A percentile compares a stretch with the other conserved stretches of the same genome.
These are phyloP conservation scores for Ambrosia artemisiifolia DNA, from an alignment of 129 eudicot species.

Conservation along the genomic window DNA sequence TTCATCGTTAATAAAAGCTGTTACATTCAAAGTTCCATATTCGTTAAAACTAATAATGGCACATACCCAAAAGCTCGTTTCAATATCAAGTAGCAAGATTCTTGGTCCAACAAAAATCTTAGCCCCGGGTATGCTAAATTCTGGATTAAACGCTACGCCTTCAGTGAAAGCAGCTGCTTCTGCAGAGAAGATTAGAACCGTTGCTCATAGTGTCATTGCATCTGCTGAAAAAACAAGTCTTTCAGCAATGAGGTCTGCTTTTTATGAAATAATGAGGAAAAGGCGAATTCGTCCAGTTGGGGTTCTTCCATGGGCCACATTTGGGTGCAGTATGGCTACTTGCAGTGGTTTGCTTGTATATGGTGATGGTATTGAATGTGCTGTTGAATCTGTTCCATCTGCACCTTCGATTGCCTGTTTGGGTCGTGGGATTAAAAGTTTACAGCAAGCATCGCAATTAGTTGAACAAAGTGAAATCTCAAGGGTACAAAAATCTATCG, in stretches of 20 bases:
- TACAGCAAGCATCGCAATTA: conserved; percentile 59
- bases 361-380: conserved; percentile 92
- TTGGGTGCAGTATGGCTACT: conserved; percentile 77
- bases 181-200: conserved; percentile 75
- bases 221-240: conserved; percentile 85
- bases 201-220: conserved; percentile 71
- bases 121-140: too few species aligned
- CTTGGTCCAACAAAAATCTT: conserved; percentile 62
- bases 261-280: conserved; percentile 91
- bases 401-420: conserved; percentile 86
- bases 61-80: conserved; percentile 63
- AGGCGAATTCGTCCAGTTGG: conserved; percentile 57
- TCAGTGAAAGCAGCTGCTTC: conserved; percentile 66
- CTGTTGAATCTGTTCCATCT: conserved; percentile 74
- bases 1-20: conserved; percentile 59
- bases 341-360: conserved; percentile 61
- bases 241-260: conserved; percentile 85
- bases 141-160: too few species aligned
- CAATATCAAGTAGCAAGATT: conserved; percentile 52
- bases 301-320: conserved; percentile 74
- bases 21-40: conserved; percentile 56
- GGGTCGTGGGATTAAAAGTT: conserved; percentile 82
- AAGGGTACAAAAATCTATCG: conserved; percentile 20
- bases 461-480: conserved; percentile 45
- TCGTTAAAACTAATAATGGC: conserved; percentile 59